Evolutionary conservation across 1,284 basidiomycete genomes (phyloP).

Genomic region (Fomitopsis schrenkii): DNA sequence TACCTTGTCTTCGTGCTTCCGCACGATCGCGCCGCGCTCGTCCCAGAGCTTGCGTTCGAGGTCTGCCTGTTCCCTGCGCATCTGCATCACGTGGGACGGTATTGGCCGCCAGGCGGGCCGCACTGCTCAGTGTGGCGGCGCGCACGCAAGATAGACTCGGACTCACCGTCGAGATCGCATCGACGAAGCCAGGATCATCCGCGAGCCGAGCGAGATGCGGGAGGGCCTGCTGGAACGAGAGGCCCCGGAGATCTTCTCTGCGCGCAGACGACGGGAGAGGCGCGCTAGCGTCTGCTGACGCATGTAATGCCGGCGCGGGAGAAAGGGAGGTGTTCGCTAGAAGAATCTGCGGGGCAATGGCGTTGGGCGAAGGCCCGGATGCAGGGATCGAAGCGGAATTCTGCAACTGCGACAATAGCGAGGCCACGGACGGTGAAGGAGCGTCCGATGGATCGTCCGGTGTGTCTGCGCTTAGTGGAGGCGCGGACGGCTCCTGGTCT

Average conservation of each 20-base stretch:
- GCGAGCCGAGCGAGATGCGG: slow-evolving; percentile 51
- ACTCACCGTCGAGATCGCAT: slow-evolving; percentile 46
- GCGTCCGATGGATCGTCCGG: not conserved
- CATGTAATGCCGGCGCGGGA: not conserved
- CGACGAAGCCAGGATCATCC: slow-evolving; percentile 44
- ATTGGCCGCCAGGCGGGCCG: not conserved
- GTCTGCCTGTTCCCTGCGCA: slow-evolving; percentile 63
- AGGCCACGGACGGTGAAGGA: slow-evolving; percentile 44
- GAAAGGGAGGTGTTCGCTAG: not conserved
- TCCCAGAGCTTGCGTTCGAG: slow-evolving; percentile 63
- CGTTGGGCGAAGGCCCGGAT: slow-evolving; percentile 2
- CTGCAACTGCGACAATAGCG: slow-evolving; percentile 63
- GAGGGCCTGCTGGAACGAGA: slow-evolving; percentile 64
- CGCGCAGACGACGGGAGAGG: slow-evolving; percentile 7
- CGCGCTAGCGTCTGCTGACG: not conserved
- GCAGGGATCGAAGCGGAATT: slow-evolving; percentile 11
- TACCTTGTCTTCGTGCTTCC: slow-evolving; percentile 65
- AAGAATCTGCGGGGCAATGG: not conserved
- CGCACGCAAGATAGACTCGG: slow-evolving; percentile 22
- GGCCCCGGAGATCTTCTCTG: slow-evolving; percentile 37
- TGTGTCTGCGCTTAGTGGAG: not conserved
- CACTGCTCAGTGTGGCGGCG: not conserved
- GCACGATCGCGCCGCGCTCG: slow-evolving; percentile 55
- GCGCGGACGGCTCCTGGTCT: not conserved
- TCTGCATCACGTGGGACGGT: slow-evolving; percentile 20